These are phyloP conservation scores for Polychytrium aggregatum DNA, from an alignment of 192 early-diverging fungal genomes.

Conservation along the genomic window DNA sequence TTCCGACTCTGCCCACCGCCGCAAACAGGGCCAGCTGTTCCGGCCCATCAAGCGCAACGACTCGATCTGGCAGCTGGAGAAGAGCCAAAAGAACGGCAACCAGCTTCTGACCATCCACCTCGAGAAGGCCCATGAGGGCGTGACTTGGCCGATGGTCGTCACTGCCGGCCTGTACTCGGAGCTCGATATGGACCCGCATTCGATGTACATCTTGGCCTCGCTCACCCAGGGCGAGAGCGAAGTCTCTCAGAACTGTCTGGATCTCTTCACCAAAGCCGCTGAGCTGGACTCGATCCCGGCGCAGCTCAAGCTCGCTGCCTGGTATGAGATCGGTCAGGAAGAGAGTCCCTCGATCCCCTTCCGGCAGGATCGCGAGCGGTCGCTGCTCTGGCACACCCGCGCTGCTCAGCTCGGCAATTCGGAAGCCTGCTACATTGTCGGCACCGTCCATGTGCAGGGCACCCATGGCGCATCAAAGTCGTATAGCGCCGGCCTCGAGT, in stretches of 20 bases:
- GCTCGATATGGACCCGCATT: conserved; percentile 30
- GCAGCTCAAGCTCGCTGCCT: conserved; percentile 31
- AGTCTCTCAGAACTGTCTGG: too few relatives aligned
- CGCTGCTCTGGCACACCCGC: too few relatives aligned
- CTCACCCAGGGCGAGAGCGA: conserved; percentile 6
- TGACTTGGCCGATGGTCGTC: conserved; percentile 6
- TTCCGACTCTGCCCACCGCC: too few relatives aligned
- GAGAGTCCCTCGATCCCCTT: conserved; percentile 22
- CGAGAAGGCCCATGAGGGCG: conserved; percentile 11
- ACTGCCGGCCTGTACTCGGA: conserved; percentile 6
- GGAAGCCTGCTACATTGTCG: too few relatives aligned
- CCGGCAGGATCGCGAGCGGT: conserved; percentile 4
- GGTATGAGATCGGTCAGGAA: conserved; percentile 30
- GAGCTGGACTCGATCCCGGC: conserved; percentile 22
- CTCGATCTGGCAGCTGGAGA: conserved; percentile 9
- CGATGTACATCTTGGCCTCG: conserved; percentile 18
- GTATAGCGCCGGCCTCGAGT: too few relatives aligned
- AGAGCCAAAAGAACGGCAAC: conserved; percentile 1
- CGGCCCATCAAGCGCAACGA: conserved; percentile 9
- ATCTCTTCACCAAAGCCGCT: conserved; percentile 16
- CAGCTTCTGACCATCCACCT: conserved; percentile 12
- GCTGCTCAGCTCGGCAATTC: too few relatives aligned
- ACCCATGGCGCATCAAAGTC: too few relatives aligned
- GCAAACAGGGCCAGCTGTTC: conserved; percentile 23
- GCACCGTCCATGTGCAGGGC: too few relatives aligned